These are phyloP conservation scores for Xylariomycetidae sp. DNA, from an alignment of 2,329 filamentous ascomycete species.

Conservation along the genomic window DNA sequence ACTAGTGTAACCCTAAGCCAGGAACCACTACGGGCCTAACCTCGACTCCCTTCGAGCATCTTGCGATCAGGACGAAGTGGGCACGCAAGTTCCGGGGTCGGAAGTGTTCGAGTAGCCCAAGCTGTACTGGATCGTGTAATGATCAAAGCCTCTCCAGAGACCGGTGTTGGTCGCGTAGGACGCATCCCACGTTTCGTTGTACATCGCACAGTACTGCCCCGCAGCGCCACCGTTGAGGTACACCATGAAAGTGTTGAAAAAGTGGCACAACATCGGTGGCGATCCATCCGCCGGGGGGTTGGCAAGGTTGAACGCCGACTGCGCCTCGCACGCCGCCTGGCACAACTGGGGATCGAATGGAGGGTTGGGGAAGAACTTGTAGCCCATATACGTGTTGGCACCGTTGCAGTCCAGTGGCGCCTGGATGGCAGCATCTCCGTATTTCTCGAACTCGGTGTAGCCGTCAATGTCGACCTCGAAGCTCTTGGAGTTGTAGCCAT, in stretches of 20 bases:
- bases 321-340: constrained; percentile 12
- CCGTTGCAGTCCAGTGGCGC: constrained; percentile 12
- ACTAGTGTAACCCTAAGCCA: too few species aligned
- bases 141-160: constrained; percentile 19
- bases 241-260: constrained; percentile 21
- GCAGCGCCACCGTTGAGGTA: constrained; percentile 24
- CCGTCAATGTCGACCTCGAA: not conserved
- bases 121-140: constrained; percentile 21
- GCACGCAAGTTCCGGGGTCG: constrained; percentile 10
- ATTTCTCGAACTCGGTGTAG: constrained; percentile 1
- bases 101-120: constrained; percentile 16
- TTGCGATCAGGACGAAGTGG: too few species aligned
- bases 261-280: constrained; percentile 5
- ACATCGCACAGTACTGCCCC: constrained; percentile 14
- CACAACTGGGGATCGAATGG: constrained; percentile 12
- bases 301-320: constrained; percentile 9
- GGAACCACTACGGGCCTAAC: too few species aligned
- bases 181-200: constrained; percentile 13
- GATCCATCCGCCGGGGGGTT: constrained; percentile 4
- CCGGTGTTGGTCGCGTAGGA: constrained; percentile 4
- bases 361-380: constrained; percentile 10
- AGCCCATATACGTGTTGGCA: constrained; percentile 11
- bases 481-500: constrained; percentile 6
- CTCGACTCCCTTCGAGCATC: too few species aligned
- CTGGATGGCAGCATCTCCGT: constrained; percentile 12